Evolutionary conservation across 306 rosid species (phyloP).

Genomic region (Pachyrhizus erosus): DNA sequence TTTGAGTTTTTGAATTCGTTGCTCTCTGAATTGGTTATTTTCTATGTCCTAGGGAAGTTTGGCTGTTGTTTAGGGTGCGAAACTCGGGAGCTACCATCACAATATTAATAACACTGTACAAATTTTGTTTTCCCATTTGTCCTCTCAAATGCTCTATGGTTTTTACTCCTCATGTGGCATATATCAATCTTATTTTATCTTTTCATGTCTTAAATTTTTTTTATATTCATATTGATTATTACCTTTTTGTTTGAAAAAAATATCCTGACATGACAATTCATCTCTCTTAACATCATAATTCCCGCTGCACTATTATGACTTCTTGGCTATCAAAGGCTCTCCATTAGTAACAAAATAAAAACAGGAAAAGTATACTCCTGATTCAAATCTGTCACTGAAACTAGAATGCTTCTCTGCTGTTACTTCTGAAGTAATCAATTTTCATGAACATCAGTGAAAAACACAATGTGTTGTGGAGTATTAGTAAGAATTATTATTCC

Average conservation of each 20-base stretch:
- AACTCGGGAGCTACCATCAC: not conserved
- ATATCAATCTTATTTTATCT: not conserved
- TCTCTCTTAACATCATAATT: not conserved
- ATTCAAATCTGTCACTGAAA: conserved; percentile 12
- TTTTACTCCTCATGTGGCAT: conserved; percentile 10
- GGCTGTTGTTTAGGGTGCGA: not conserved
- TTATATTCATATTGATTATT: not conserved
- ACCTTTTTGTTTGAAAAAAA: conserved; percentile 3
- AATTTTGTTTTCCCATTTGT: not conserved
- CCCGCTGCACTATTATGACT: not conserved
- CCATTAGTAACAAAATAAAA: not conserved
- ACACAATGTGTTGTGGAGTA: not conserved
- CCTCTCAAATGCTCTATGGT: not conserved
- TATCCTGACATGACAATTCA: not conserved
- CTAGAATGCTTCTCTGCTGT: not conserved
- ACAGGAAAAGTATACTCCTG: not conserved
- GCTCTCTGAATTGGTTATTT: conserved; percentile 3
- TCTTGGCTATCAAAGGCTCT: not conserved
- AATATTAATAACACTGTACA: not conserved
- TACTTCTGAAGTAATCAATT: not conserved
- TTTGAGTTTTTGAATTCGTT: not conserved
- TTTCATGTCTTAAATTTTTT: conserved; percentile 1
- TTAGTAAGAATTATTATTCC: not conserved
- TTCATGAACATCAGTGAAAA: not conserved
- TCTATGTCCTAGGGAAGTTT: not conserved